Conservation (phyloP, 2,329 filamentous ascomycete species). For the Plectosphaerella plurivora region DNA sequence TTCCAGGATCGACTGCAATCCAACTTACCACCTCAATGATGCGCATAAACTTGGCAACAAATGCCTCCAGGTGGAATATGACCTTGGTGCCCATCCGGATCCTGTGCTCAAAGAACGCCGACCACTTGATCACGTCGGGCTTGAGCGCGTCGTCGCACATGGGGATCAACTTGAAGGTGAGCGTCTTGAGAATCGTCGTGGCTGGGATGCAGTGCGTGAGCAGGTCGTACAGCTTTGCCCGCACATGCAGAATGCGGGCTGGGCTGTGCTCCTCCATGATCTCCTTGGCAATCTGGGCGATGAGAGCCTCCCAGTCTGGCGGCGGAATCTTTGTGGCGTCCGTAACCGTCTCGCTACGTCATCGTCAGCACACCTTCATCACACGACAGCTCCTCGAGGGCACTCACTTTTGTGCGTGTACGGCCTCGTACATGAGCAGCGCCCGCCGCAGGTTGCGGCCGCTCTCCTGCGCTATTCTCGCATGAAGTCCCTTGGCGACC, state of each 20-base stretch:
- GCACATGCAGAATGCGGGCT: slow-evolving; percentile 77
- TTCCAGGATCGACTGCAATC: too few species aligned
- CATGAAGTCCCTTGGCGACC: slow-evolving; percentile 69
- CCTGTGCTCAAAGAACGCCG: slow-evolving; percentile 94
- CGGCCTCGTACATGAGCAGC: slow-evolving; percentile 93
- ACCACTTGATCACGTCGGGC: slow-evolving; percentile 90
- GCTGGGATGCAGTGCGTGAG: slow-evolving; percentile 96
- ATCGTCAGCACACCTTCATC: slow-evolving; percentile 21
- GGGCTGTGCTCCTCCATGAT: slow-evolving; percentile 94
- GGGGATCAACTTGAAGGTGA: slow-evolving; percentile 88
- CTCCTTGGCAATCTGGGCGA: slow-evolving; percentile 83
- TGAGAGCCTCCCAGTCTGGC: slow-evolving; percentile 93
- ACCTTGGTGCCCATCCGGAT: slow-evolving; percentile 90
- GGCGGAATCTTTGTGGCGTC: slow-evolving; percentile 87
- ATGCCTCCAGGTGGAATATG: slow-evolving; percentile 97
- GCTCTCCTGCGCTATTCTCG: slow-evolving; percentile 83
- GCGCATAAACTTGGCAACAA: slow-evolving; percentile 98
- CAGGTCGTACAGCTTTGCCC: slow-evolving; percentile 93
- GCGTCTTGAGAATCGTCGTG: slow-evolving; percentile 87
- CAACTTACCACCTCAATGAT: slow-evolving; percentile 68
- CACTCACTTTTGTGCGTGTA: slow-evolving; percentile 91
- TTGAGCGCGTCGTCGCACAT: slow-evolving; percentile 87
- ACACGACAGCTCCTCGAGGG: too few species aligned
- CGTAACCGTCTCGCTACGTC: slow-evolving; percentile 75
- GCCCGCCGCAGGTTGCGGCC: slow-evolving; percentile 86